A percentile compares a stretch with the other conserved stretches of the same genome.
These are phyloP conservation scores for Theileria parva DNA, from an alignment of 169 alveolate species.

Conservation along the genomic window DNA sequence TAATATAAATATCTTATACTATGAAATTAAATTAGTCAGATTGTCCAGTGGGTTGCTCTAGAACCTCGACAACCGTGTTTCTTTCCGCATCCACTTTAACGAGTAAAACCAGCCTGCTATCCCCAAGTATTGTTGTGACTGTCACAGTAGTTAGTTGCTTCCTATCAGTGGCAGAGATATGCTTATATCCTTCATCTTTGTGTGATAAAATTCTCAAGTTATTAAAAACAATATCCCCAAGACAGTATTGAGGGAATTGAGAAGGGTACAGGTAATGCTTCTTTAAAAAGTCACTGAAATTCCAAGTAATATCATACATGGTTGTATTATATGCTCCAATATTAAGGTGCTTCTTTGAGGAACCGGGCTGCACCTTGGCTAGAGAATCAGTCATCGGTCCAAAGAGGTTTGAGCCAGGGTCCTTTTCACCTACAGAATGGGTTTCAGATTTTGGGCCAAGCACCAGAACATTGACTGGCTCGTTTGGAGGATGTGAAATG, in stretches of 20 bases:
- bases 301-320: slow-evolving; percentile 43
- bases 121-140: background rate
- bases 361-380: background rate
- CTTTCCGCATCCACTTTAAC: background rate
- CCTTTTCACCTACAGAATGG: slow-evolving; percentile 29
- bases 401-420: slow-evolving; percentile 20
- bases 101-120: background rate
- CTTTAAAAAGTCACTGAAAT: slow-evolving; percentile 5
- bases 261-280: slow-evolving; percentile 8
- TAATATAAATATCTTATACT: too few species aligned
- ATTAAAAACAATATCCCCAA: slow-evolving; percentile 21
- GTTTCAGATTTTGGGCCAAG: background rate
- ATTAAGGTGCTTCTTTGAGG: slow-evolving; percentile 16
- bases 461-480: slow-evolving; percentile 26
- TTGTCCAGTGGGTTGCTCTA: background rate
- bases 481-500: slow-evolving; percentile 19
- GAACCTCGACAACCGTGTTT: background rate
- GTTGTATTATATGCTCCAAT: background rate
- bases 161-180: background rate
- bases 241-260: slow-evolving; percentile 17
- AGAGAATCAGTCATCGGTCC: slow-evolving; percentile 18
- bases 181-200: slow-evolving; percentile 24
- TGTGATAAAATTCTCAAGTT: slow-evolving; percentile 15
- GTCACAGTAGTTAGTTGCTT: background rate
- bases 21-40: too few species aligned